Evolutionary conservation across 2,329 filamentous ascomycete genomes (phyloP).

Genomic region (Chaetomiaceae sp.): DNA sequence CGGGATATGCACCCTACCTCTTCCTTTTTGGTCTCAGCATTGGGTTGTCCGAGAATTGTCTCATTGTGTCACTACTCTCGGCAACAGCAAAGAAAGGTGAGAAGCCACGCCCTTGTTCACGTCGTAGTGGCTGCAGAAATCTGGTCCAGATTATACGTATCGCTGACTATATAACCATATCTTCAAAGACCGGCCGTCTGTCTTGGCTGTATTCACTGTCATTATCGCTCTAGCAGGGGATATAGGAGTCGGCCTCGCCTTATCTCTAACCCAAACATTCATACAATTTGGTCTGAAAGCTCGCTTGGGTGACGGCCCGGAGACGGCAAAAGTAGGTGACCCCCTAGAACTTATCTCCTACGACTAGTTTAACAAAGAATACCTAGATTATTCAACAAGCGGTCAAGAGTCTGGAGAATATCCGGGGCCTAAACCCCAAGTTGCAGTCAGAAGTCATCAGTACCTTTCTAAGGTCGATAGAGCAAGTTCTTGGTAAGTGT

Average conservation of each 20-base stretch:
- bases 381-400: not conserved
- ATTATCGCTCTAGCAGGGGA: not conserved
- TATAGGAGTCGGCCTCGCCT: not conserved
- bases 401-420: not conserved
- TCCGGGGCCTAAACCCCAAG: not conserved
- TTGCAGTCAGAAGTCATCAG: not conserved
- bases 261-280: not conserved
- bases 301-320: not conserved
- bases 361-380: not conserved
- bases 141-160: too few relatives aligned
- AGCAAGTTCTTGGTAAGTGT: not conserved
- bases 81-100: not conserved
- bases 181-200: not conserved
- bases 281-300: not conserved
- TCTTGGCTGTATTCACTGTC: not conserved
- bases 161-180: not conserved
- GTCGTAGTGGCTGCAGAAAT: too few relatives aligned
- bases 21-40: not conserved
- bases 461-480: not conserved
- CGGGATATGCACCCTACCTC: not conserved
- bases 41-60: not conserved
- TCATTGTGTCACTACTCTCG: not conserved
- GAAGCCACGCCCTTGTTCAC: too few relatives aligned
- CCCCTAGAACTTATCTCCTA: not conserved
- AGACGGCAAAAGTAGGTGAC: not conserved